Evolutionary conservation across 768 basidiomycete genomes (phyloP).

Genomic region (Sarcomyxa edulis): DNA sequence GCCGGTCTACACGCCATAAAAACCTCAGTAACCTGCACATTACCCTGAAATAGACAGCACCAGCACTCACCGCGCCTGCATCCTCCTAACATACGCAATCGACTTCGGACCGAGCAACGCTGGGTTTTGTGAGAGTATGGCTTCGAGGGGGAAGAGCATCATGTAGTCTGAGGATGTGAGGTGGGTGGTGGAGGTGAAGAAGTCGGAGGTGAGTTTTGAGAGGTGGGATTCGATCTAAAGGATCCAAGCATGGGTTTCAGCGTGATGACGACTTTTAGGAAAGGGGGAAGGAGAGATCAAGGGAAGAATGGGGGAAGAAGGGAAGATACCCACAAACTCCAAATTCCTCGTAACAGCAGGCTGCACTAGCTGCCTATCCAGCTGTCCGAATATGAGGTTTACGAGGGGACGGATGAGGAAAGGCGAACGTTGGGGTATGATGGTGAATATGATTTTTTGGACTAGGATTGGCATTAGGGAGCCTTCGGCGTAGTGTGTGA

Average conservation of each 20-base stretch:
- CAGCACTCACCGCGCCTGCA: conserved; percentile 7
- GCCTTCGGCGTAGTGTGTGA: conserved; percentile 35
- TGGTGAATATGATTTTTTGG: conserved; percentile 25
- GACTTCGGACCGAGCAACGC: conserved; percentile 7
- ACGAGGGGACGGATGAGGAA: conserved; percentile 30
- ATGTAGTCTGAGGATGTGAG: conserved; percentile 28
- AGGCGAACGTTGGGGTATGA: conserved; percentile 24
- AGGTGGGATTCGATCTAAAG: conserved; percentile 17
- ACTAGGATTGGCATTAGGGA: conserved; percentile 35
- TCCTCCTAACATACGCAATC: conserved; percentile 8
- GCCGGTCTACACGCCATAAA: conserved; percentile 1
- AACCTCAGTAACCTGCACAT: background rate
- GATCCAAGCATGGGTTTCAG: background rate
- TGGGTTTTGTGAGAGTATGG: conserved; percentile 8
- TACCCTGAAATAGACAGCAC: background rate
- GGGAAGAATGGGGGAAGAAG: background rate
- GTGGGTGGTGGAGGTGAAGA: conserved; percentile 20
- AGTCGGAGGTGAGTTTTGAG: conserved; percentile 1
- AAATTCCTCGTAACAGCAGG: conserved; percentile 23
- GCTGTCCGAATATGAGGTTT: conserved; percentile 18
- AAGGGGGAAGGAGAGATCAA: background rate
- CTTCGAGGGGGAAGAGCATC: conserved; percentile 21
- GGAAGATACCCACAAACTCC: conserved; percentile 20
- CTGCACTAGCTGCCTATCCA: conserved; percentile 20
- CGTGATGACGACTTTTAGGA: background rate